These are phyloP conservation scores for Herpetospermum pedunculosum DNA, from an alignment of 306 rosid species.

Conservation along the genomic window DNA sequence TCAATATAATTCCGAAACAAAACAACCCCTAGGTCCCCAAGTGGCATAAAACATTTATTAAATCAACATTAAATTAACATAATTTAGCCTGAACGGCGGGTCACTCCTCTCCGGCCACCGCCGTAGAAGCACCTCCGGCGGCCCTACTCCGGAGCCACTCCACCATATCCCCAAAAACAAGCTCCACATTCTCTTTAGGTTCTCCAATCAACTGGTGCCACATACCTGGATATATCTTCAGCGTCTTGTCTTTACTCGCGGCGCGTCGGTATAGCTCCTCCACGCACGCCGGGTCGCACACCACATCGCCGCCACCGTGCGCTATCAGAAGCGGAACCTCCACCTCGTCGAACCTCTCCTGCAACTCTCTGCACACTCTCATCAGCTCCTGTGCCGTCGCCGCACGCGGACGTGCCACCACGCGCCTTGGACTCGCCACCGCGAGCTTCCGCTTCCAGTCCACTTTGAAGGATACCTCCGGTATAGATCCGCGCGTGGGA, in stretches of 20 bases:
- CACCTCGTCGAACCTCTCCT: conserved; percentile 71
- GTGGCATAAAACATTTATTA: too few relatives aligned
- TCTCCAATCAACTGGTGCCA: conserved; percentile 91
- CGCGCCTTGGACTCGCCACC: conserved; percentile 54
- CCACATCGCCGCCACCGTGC: conserved; percentile 67
- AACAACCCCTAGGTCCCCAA: too few relatives aligned
- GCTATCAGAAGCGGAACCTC: conserved; percentile 60
- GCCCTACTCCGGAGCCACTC: conserved; percentile 50
- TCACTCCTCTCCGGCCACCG: background rate
- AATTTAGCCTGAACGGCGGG: background rate
- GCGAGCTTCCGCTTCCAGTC: conserved; percentile 87
- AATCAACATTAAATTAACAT: too few relatives aligned
- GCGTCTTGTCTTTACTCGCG: conserved; percentile 69
- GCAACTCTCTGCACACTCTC: conserved; percentile 73
- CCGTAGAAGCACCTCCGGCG: background rate
- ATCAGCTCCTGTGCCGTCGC: conserved; percentile 79
- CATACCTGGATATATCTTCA: conserved; percentile 61
- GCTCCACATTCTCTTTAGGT: conserved; percentile 38
- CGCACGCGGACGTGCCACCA: conserved; percentile 63
- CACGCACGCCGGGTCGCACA: conserved; percentile 79
- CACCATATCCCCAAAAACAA: conserved; percentile 61
- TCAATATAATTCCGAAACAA: too few relatives aligned
- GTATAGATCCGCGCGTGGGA: conserved; percentile 76
- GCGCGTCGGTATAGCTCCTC: conserved; percentile 60
- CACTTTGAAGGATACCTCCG: conserved; percentile 67